Evolutionary conservation across 768 basidiomycete species (phyloP).

Genomic region (Naematelia aurantialba): DNA sequence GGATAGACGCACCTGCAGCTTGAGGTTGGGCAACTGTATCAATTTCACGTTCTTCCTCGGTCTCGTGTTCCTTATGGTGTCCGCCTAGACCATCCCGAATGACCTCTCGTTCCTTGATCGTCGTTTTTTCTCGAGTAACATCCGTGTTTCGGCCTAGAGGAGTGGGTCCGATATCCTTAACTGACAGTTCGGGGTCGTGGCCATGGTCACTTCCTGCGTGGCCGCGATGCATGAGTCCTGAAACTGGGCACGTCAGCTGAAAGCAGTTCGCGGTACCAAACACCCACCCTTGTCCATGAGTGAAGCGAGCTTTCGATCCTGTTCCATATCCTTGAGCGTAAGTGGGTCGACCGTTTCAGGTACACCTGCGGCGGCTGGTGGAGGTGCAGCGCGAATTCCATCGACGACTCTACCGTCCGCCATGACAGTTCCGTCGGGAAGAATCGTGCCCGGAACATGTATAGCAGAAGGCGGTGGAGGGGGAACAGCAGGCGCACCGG

Average conservation of each 20-base stretch:
- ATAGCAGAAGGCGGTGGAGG: slow-evolving; percentile 26
- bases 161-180: slow-evolving; percentile 1
- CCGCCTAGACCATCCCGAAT: slow-evolving; percentile 33
- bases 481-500: slow-evolving; percentile 14
- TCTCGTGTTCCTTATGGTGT: slow-evolving; percentile 25
- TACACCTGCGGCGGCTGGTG: not conserved
- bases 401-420: slow-evolving; percentile 39
- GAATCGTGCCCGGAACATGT: slow-evolving; percentile 34
- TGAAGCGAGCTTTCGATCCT: slow-evolving; percentile 41
- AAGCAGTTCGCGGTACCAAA: not conserved
- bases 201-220: not conserved
- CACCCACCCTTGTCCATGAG: slow-evolving; percentile 43
- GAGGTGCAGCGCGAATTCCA: slow-evolving; percentile 36
- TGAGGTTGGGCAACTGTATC: slow-evolving; percentile 21
- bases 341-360: slow-evolving; percentile 12
- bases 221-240: slow-evolving; percentile 33
- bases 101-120: slow-evolving; percentile 37
- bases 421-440: slow-evolving; percentile 44
- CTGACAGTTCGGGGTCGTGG: not conserved
- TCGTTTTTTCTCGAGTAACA: slow-evolving; percentile 35
- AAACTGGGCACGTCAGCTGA: slow-evolving; percentile 30
- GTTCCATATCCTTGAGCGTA: slow-evolving; percentile 37
- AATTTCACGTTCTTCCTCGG: slow-evolving; percentile 17
- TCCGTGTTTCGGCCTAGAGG: slow-evolving; percentile 21
- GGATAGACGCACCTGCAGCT: slow-evolving; percentile 6